Conservation (phyloP, 2,329 filamentous ascomycete genomes). For the Neofusicoccum cordaticola region DNA sequence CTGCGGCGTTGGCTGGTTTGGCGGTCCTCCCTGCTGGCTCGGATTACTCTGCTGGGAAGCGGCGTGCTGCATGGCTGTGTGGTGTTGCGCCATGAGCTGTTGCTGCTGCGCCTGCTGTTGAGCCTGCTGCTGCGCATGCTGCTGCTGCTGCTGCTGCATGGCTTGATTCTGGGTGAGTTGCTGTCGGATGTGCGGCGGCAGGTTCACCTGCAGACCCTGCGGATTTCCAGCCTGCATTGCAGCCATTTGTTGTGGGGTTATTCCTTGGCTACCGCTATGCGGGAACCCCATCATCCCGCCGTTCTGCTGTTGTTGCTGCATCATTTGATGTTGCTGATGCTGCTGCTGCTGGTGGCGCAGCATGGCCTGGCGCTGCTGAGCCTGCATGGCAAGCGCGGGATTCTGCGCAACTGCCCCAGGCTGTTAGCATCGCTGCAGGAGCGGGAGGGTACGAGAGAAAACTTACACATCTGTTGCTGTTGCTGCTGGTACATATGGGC, state of each 20-base stretch:
- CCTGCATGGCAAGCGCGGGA: slow-evolving; percentile 38
- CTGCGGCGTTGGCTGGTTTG: slow-evolving; percentile 31
- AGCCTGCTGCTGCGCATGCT: slow-evolving; percentile 38
- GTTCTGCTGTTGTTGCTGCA: slow-evolving; percentile 56
- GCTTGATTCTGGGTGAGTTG: slow-evolving; percentile 27
- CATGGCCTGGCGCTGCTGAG: slow-evolving; percentile 47
- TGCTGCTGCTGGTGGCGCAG: slow-evolving; percentile 51
- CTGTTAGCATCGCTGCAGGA: background rate
- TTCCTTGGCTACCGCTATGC: slow-evolving; percentile 52
- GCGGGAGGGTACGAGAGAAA: background rate
- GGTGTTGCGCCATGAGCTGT: slow-evolving; percentile 40
- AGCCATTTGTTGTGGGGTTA: slow-evolving; percentile 53
- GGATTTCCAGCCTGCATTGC: slow-evolving; percentile 44
- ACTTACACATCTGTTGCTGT: slow-evolving; percentile 31
- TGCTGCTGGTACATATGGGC: slow-evolving; percentile 54
- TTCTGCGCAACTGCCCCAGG: slow-evolving; percentile 25
- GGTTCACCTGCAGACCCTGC: slow-evolving; percentile 39
- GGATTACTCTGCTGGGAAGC: slow-evolving; percentile 50
- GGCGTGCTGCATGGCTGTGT: slow-evolving; percentile 46
- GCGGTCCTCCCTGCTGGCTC: slow-evolving; percentile 40
- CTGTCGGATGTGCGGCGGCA: slow-evolving; percentile 39
- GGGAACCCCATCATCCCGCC: slow-evolving; percentile 53
- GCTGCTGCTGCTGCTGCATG: slow-evolving; percentile 45
- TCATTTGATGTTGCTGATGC: slow-evolving; percentile 43
- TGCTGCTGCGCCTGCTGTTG: slow-evolving; percentile 38